Evolutionary conservation across 345 rosid species (phyloP), one percentile per base, ranked within the genome.

Genomic region (Punica granatum): DNA sequence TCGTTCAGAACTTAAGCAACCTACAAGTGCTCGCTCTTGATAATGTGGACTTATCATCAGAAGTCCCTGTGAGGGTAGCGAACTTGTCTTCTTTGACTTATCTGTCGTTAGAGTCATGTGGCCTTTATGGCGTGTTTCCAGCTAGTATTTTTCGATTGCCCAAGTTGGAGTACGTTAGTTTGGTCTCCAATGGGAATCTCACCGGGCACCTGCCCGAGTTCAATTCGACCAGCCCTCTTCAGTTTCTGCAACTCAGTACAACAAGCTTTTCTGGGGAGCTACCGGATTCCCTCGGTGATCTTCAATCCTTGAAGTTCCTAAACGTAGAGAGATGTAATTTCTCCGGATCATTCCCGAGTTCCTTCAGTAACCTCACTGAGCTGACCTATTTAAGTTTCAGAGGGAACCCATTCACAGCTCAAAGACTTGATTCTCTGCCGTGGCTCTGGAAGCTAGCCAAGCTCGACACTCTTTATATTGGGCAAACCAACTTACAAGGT

Each of bases 281-380:
- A 16, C 65, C 64, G 0, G 15, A 32, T 13, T 59, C 71, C 43
- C 25, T 59, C 28, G 26, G 64, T 23, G 26, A 54, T 18, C 62
- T 67, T 0, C 35, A 46, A 1, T 49, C 37, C 48, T 26, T 63
- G 64, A 34, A 32, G 41, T 32, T 32, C 39, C 39, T 64, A 12
- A 0, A 41, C 21, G 6, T 60, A 4, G 26, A 30, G 46, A 25
- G 43, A 1, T 56, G 19, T 44, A 58, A 31, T 58, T 58, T 58
- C 62, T 58, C 62, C 28, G 62, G 62, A 1, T 25, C 30, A 31
- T 28, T 67, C 4, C 75, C 76, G 1, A 4, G 66, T 60, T 64
- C 79, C 21, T 25, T 76, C 31, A 61, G 66, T 25, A 61, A 72
- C 15, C 76, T 77, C 15, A 64, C 74, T 65, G 36, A 46, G 26